Evolutionary conservation across 225 moss, liverwort and hornwort genomes (phyloP).

Genomic region (Physcomitrellopsis africana): DNA sequence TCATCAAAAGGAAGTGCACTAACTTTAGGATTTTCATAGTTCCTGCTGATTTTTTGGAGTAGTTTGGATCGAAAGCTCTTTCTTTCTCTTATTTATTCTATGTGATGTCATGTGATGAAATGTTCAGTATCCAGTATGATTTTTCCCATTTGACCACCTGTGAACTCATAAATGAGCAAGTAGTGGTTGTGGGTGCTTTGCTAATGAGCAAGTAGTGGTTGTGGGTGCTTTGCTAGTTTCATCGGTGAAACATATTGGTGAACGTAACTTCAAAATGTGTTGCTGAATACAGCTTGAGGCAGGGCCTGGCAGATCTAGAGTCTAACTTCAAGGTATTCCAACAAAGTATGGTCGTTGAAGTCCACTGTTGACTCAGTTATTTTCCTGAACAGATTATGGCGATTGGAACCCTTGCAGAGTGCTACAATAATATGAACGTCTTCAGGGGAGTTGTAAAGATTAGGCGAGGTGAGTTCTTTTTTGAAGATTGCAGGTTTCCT

Average conservation of each 20-base stretch:
- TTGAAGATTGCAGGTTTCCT: background rate
- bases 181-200: no score
- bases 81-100: background rate
- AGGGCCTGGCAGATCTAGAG: background rate
- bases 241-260: background rate
- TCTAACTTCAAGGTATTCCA: no score
- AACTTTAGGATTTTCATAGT: background rate
- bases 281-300: background rate
- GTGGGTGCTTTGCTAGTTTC: background rate
- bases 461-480: conserved; percentile 51
- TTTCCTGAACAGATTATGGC: conserved; percentile 67
- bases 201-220: conserved; percentile 37
- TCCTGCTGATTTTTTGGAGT: background rate
- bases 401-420: conserved; percentile 72
- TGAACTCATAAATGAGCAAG: background rate
- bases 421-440: conserved; percentile 69
- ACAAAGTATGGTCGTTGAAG: background rate
- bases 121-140: background rate
- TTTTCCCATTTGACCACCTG: background rate
- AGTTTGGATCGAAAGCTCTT: background rate
- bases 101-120: background rate
- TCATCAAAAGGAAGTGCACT: background rate
- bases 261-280: background rate
- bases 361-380: background rate
- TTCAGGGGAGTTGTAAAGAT: conserved; percentile 81